A percentile compares a stretch with the other conserved stretches of the same genome.
These are phyloP conservation scores for Phytophthora chlamydospora DNA, from an alignment of 352 stramenopile genomes.

Conservation along the genomic window DNA sequence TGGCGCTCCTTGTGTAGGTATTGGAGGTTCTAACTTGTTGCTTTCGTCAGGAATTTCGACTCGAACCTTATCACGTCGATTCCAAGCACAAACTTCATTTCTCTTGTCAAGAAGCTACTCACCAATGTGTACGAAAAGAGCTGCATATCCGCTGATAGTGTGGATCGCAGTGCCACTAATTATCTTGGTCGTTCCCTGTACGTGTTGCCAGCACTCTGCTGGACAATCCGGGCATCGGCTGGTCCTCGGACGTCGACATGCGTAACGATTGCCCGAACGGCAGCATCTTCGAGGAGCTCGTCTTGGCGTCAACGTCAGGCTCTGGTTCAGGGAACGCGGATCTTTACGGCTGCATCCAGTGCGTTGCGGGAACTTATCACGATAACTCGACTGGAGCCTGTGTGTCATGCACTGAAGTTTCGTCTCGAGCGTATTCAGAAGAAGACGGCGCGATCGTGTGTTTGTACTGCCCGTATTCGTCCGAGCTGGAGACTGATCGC, in stretches of 20 bases:
- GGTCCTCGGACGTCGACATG: constrained; percentile 36
- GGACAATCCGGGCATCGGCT: constrained; percentile 61
- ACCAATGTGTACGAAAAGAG: constrained; percentile 51
- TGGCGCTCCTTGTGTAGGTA: neutral
- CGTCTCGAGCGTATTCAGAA: constrained; percentile 54
- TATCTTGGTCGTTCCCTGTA: neutral
- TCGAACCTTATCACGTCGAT: constrained; percentile 68
- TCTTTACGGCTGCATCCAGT: constrained; percentile 71
- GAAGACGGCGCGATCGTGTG: constrained; percentile 58
- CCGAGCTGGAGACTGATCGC: constrained; percentile 42
- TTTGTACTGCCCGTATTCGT: constrained; percentile 70
- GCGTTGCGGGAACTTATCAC: constrained; percentile 59
- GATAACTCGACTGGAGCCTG: constrained; percentile 53
- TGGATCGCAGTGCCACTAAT: neutral
- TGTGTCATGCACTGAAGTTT: constrained; percentile 48
- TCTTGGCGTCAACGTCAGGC: constrained; percentile 20
- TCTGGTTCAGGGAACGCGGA: constrained; percentile 17
- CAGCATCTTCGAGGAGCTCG: constrained; percentile 54
- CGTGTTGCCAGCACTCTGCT: constrained; percentile 41
- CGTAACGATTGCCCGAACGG: constrained; percentile 57
- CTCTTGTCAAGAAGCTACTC: constrained; percentile 45
- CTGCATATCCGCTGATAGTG: neutral
- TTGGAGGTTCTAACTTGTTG: neutral
- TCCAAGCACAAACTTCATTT: constrained; percentile 57
- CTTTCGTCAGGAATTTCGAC: constrained; percentile 49